Percentiles rank a stretch among this genome's conserved stretches.
Conservation (phyloP, 805 yeast species). For the Yamadazyma endophytica region DNA sequence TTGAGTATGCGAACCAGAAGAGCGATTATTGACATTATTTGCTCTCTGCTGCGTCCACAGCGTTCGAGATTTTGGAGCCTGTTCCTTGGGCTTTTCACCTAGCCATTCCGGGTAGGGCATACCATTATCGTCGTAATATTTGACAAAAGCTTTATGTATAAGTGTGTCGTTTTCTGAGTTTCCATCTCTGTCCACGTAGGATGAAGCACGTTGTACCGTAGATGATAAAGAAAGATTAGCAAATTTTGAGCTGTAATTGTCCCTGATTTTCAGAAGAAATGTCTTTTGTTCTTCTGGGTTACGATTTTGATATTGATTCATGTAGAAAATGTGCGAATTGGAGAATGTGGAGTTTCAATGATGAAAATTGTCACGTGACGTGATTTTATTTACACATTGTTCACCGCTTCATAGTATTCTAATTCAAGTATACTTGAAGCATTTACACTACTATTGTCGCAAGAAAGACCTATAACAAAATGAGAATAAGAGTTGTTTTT, state of each 20-base stretch:
- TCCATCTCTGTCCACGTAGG: slow-evolving; percentile 35
- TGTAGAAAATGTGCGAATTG: too few relatives aligned
- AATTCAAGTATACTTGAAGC: too few relatives aligned
- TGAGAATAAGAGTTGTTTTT: too few relatives aligned
- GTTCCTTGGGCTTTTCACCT: slow-evolving; percentile 19
- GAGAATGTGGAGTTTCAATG: too few relatives aligned
- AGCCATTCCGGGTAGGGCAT: slow-evolving; percentile 43
- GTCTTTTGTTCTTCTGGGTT: slow-evolving; percentile 12
- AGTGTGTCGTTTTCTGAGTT: slow-evolving; percentile 32
- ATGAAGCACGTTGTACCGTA: slow-evolving; percentile 12
- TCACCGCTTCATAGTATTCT: too few relatives aligned
- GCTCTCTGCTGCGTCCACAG: too few relatives aligned
- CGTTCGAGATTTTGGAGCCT: slow-evolving; percentile 5
- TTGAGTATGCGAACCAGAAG: not conserved
- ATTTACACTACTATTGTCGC: too few relatives aligned
- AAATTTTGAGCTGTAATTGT: slow-evolving; percentile 33
- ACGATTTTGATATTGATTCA: slow-evolving; percentile 11
- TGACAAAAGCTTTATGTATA: slow-evolving; percentile 41
- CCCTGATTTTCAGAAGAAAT: slow-evolving; percentile 32
- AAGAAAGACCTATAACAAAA: too few relatives aligned
- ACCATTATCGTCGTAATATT: slow-evolving; percentile 27
- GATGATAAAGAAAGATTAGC: slow-evolving; percentile 30
- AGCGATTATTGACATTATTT: slow-evolving; percentile 1
- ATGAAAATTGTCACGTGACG: too few relatives aligned
- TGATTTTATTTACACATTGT: too few relatives aligned